phyloP scores from a whole-genome alignment of 345 rosid species.

The Trapa bicornis region DNA sequence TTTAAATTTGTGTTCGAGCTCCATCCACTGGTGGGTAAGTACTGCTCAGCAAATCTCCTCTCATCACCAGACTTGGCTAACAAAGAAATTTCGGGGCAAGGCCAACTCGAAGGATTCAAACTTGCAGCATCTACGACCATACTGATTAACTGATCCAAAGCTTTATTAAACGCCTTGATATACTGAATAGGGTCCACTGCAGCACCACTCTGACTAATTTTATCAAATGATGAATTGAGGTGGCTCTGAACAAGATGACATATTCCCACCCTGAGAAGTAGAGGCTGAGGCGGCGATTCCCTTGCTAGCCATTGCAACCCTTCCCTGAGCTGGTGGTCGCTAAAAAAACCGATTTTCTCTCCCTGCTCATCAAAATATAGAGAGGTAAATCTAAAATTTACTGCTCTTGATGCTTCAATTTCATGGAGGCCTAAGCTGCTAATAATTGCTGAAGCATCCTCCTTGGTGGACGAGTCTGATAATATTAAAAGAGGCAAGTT shows the following conservation, averaged over 20 bases:
- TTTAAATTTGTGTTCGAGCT: conserved; percentile 38
- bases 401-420: conserved; percentile 52
- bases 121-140: conserved; percentile 49
- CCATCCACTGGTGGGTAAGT: conserved; percentile 64
- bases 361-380: conserved; percentile 33
- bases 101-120: conserved; percentile 56
- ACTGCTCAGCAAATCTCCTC: conserved; percentile 25
- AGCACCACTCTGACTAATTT: conserved; percentile 31
- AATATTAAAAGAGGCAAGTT: conserved; percentile 66
- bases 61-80: conserved; percentile 32
- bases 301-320: conserved; percentile 83
- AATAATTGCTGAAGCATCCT: conserved; percentile 28
- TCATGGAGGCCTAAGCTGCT: conserved; percentile 47
- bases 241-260: conserved; percentile 48
- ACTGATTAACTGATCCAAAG: conserved; percentile 41
- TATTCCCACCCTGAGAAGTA: conserved; percentile 32
- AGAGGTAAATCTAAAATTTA: conserved; percentile 40
- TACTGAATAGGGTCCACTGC: conserved; percentile 50
- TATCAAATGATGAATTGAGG: conserved; percentile 36
- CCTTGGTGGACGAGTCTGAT: conserved; percentile 33
- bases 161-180: conserved; percentile 68
- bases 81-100: conserved; percentile 60
- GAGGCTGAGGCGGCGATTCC: conserved; percentile 61
- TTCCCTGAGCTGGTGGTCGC: conserved; percentile 48
- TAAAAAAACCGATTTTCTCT: conserved; percentile 45